A percentile compares a stretch with the other conserved stretches of the same genome.
Conservation (phyloP, 306 rosid genomes). For the Begonia masoniana region DNA sequence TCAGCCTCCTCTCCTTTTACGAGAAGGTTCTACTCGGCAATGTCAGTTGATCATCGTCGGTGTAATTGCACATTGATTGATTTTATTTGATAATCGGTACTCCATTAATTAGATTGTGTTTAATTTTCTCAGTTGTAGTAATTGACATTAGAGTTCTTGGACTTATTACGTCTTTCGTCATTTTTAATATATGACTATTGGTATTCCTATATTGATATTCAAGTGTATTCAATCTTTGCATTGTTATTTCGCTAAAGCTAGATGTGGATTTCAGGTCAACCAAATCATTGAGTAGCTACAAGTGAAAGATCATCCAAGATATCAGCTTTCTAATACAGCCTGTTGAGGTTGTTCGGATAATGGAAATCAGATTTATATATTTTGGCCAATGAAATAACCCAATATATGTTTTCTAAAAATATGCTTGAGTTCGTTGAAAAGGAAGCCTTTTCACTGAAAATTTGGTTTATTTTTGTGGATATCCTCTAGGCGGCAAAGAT, state of each 20-base stretch:
- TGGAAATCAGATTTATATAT: neutral
- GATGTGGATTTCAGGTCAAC: neutral
- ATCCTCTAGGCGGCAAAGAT: slow-evolving; percentile 15
- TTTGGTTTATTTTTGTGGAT: neutral
- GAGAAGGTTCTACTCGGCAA: too few relatives aligned
- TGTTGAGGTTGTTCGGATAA: neutral
- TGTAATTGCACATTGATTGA: too few relatives aligned
- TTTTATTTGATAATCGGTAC: too few relatives aligned
- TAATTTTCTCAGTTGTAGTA: too few relatives aligned
- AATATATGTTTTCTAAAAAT: neutral
- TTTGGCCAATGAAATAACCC: neutral
- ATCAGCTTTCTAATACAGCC: neutral
- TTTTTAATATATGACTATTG: too few relatives aligned
- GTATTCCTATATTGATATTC: too few relatives aligned
- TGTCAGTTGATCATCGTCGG: too few relatives aligned
- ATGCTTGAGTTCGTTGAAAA: neutral
- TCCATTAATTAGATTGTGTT: too few relatives aligned
- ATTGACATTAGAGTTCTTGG: too few relatives aligned
- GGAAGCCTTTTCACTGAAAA: neutral
- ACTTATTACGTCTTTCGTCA: too few relatives aligned
- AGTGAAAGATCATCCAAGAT: neutral
- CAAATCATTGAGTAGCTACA: neutral
- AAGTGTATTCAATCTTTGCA: too few relatives aligned
- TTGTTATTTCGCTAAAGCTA: neutral
- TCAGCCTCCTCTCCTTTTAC: neutral